These are phyloP conservation scores for Ophiostoma angusticollis DNA, from an alignment of 2,329 filamentous ascomycete genomes.

Conservation along the genomic window DNA sequence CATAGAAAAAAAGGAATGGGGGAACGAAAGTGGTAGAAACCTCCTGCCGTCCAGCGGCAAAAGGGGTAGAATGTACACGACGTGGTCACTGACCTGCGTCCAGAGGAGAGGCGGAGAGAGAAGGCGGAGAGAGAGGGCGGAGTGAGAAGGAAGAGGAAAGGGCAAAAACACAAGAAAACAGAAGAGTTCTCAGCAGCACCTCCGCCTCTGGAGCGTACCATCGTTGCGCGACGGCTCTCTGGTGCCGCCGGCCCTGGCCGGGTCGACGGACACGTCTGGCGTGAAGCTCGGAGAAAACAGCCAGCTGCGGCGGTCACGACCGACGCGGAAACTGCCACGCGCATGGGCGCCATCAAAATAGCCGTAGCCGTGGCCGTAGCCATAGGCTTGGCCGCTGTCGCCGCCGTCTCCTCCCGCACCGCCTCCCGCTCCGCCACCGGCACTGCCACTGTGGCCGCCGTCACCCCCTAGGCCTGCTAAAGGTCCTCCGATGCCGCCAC, in stretches of 20 bases:
- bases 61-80: too few relatives aligned
- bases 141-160: neutral
- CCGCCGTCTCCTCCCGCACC: conserved; percentile 5
- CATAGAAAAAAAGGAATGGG: neutral
- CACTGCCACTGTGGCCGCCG: conserved; percentile 3
- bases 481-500: too few relatives aligned
- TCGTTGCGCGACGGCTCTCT: conserved; percentile 5
- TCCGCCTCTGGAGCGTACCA: neutral
- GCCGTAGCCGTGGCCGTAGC: conserved; percentile 14
- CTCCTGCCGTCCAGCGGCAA: too few relatives aligned
- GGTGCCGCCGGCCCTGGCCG: conserved; percentile 18
- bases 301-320: conserved; percentile 46
- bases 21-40: neutral
- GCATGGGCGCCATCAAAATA: conserved; percentile 40
- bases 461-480: neutral
- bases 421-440: conserved; percentile 2
- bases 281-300: conserved; percentile 42
- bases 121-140: neutral
- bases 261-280: conserved; percentile 36
- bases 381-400: conserved; percentile 3
- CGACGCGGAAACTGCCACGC: conserved; percentile 42
- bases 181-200: conserved; percentile 12
- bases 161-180: neutral
- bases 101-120: neutral
- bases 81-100: neutral